Evolutionary conservation across 140 eudicot genomes (phyloP).

Genomic region (Bidens hawaiensis): DNA sequence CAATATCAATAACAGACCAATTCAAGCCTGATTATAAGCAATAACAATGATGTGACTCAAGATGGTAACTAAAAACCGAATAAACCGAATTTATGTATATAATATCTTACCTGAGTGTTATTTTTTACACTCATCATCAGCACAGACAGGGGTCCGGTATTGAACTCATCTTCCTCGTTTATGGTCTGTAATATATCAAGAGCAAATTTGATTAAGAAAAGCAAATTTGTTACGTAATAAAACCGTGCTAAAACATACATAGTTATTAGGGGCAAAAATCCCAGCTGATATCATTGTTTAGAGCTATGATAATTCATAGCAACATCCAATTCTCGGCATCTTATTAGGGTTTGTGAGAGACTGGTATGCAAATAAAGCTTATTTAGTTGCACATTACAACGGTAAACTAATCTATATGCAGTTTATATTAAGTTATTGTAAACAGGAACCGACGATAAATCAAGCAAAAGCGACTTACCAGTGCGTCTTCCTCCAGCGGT

Average conservation of each 20-base stretch:
- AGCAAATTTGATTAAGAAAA: neutral
- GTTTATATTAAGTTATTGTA: neutral
- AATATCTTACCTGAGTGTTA: slow-evolving; percentile 72
- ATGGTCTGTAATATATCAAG: slow-evolving; percentile 36
- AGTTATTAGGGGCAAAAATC: too few species aligned
- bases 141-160: slow-evolving; percentile 89
- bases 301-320: too few species aligned
- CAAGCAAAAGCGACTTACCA: slow-evolving; percentile 35
- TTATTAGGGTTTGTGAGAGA: too few species aligned
- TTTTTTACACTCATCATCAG: slow-evolving; percentile 94
- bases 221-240: neutral
- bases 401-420: too few species aligned
- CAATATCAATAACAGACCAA: neutral
- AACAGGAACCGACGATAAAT: neutral
- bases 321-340: too few species aligned
- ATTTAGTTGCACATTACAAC: too few species aligned
- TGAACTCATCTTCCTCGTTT: slow-evolving; percentile 91
- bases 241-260: neutral
- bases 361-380: too few species aligned
- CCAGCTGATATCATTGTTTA: too few species aligned
- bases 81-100: neutral
- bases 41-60: neutral
- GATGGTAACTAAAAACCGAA: neutral
- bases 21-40: too few species aligned
- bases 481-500: slow-evolving; percentile 74